phyloP scores from a whole-genome alignment of 1,139 yeast species.

The Saccharomyces hybrid region DNA sequence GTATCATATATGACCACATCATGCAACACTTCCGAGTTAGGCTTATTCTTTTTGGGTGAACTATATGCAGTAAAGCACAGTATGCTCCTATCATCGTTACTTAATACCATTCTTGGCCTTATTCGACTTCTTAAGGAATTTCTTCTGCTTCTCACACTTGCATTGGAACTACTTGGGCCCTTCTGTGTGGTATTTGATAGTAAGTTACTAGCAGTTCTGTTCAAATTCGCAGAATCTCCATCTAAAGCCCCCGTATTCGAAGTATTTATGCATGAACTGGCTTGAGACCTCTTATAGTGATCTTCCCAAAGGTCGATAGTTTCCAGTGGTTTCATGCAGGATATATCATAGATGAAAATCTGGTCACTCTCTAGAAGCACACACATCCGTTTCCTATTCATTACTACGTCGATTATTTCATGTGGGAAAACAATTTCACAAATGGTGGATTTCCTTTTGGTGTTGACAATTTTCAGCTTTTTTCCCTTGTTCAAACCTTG shows the following conservation, averaged over 20 bases:
- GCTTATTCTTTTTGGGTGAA: constrained; percentile 13
- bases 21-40: constrained; percentile 17
- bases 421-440: constrained; percentile 60
- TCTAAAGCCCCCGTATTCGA: constrained; percentile 2
- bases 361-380: constrained; percentile 56
- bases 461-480: constrained; percentile 53
- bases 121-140: constrained; percentile 10
- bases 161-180: neutral
- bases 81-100: constrained; percentile 29
- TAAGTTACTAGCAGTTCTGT: constrained; percentile 1
- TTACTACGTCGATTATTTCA: constrained; percentile 49
- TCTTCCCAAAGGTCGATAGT: constrained; percentile 41
- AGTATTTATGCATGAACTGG: neutral
- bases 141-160: constrained; percentile 5
- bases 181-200: neutral
- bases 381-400: constrained; percentile 59
- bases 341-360: constrained; percentile 63
- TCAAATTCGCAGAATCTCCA: constrained; percentile 1
- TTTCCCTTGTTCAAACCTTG: constrained; percentile 38
- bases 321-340: constrained; percentile 60
- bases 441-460: constrained; percentile 41
- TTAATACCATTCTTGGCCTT: constrained; percentile 21
- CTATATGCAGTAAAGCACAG: constrained; percentile 26
- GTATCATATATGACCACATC: constrained; percentile 49
- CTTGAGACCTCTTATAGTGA: constrained; percentile 8